Evolutionary conservation across 495 filamentous ascomycete species (phyloP).

Genomic region (Cladorrhinum samala): DNA sequence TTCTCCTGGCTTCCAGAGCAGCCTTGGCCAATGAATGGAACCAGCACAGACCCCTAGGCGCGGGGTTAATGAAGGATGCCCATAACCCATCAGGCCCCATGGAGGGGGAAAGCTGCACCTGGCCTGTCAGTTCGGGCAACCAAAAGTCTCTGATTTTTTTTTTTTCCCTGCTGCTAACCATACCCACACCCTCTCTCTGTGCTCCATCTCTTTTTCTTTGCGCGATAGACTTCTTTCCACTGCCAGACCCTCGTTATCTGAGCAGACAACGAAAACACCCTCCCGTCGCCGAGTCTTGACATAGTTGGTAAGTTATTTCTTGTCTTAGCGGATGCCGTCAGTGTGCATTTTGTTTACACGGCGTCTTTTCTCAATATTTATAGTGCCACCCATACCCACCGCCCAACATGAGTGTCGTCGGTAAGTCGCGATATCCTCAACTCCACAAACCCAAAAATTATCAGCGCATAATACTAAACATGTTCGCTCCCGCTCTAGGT

Average conservation of each 20-base stretch:
- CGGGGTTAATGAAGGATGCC: constrained; percentile 20
- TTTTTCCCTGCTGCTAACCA: constrained; percentile 4
- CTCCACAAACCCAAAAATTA: neutral
- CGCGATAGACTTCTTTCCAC: constrained; percentile 5
- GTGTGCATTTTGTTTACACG: constrained; percentile 24
- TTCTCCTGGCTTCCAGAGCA: constrained; percentile 24
- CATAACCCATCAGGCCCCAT: constrained; percentile 16
- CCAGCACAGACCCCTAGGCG: constrained; percentile 15
- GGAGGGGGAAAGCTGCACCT: constrained; percentile 8
- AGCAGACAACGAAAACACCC: constrained; percentile 1
- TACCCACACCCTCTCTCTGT: constrained; percentile 2
- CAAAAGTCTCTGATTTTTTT: constrained; percentile 5
- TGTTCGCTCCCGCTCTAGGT: constrained; percentile 38
- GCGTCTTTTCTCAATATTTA: constrained; percentile 1
- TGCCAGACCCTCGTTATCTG: constrained; percentile 8
- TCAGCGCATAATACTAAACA: constrained; percentile 7
- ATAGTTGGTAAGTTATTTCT: constrained; percentile 8
- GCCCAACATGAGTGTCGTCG: constrained; percentile 47
- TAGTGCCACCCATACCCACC: constrained; percentile 21
- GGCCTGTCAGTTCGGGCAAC: constrained; percentile 9
- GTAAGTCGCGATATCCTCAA: constrained; percentile 19
- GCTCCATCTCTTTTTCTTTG: constrained; percentile 8
- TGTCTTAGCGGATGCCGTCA: too few relatives aligned
- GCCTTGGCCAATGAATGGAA: constrained; percentile 14
- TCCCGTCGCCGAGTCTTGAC: constrained; percentile 2